Base-by-base conservation (phyloP, 139 green algal genomes). In the Micractinium conductrix region DNA sequence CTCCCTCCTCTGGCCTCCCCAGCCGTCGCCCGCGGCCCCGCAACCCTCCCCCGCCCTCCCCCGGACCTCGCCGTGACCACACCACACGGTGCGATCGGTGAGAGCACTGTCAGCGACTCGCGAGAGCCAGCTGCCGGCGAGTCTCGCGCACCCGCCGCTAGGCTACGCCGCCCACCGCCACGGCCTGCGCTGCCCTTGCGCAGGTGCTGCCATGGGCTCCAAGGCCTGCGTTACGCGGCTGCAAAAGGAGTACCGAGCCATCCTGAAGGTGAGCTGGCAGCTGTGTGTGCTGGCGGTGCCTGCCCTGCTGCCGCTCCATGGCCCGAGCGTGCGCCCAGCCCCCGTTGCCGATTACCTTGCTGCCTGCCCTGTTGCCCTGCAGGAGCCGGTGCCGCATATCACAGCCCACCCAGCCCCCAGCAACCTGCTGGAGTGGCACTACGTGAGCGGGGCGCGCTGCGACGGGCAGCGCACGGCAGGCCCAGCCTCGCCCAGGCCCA, bases 401-500 rank as follows among this genome's bases (percentile, higher is more conserved):
- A 90, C 84, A 3, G 94, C 95, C 14, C 92, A 95, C 81, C 95
- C 95, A 21, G 80, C 79, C 7, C 93, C 94, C 19, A 89, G 33
- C 74, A 97, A 97, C 80, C 63, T 98, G 0, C 88, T 98, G 19
- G 95, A 98, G 63, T 97, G 94, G 94, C 94, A 96, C 73, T 96
- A 83, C 37, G 38, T n/a, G n/a, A n/a, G 55, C 12, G 55, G 8
- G 7, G 58, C 26, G 55, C 55, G 55, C 55, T 65, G 7, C 55
- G 30, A 24, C 30, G 55, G 12, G 55, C 30, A 65, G 8, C 26
- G 55, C 55, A 19, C 26, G 55, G 55, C 55, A 21, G 55, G 10
- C 21, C 55, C 55, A 65, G 55, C 55, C 55, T 91, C 12, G 55
- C 55, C 55, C 74, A 90, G n/a, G n/a, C n/a, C n/a, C n/a, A n/a